phyloP scores from a whole-genome alignment of 192 early-diverging fungal species.

The Dissophora ornata region DNA sequence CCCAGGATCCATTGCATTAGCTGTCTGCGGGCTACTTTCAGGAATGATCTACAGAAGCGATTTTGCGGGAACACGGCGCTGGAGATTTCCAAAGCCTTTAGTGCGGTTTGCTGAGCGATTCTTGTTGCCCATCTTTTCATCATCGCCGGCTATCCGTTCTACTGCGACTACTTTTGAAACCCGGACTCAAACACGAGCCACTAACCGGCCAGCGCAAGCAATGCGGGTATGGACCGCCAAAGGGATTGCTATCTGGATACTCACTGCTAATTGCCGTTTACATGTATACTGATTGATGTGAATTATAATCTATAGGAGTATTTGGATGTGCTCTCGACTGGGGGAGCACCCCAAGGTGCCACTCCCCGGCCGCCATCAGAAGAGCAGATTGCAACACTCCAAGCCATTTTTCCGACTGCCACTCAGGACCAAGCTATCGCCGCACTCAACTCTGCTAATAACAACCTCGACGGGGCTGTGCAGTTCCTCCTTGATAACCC shows the following conservation, averaged over 20 bases:
- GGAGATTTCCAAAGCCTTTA: constrained; percentile 62
- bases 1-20: constrained; percentile 57
- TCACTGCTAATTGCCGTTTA: no score
- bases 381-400: constrained; percentile 61
- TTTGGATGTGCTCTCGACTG: constrained; percentile 51
- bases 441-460: constrained; percentile 66
- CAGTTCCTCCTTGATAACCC: constrained; percentile 57
- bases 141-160: constrained; percentile 55
- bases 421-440: constrained; percentile 60
- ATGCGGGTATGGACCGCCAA: constrained; percentile 39
- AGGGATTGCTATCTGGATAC: no score
- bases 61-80: constrained; percentile 61
- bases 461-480: constrained; percentile 68
- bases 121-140: constrained; percentile 62
- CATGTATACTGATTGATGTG: not conserved
- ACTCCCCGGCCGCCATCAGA: constrained; percentile 52
- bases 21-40: constrained; percentile 60
- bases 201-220: constrained; percentile 55
- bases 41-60: constrained; percentile 66
- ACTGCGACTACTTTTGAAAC: constrained; percentile 57
- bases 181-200: constrained; percentile 34
- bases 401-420: constrained; percentile 67
- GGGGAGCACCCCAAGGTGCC: constrained; percentile 31
- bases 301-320: constrained; percentile 26
- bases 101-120: constrained; percentile 48